These are phyloP conservation scores for Linnemannia schmuckeri DNA, from an alignment of 192 early-diverging fungal genomes.

Conservation along the genomic window DNA sequence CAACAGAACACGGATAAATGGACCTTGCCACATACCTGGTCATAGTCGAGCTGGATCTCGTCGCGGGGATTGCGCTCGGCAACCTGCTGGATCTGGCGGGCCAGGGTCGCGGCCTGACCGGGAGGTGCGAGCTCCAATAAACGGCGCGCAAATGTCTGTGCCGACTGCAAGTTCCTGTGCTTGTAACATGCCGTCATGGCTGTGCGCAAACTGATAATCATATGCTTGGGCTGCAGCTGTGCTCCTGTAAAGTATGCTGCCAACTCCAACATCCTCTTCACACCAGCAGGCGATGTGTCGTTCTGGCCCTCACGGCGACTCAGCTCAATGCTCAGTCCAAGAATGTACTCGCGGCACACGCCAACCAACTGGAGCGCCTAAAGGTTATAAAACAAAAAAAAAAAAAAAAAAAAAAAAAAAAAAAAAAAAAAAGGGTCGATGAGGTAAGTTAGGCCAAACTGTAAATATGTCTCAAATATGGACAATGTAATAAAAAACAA, in stretches of 20 bases:
- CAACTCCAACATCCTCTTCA: conserved; percentile 88
- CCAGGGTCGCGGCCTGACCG: conserved; percentile 81
- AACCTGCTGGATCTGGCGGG: conserved; percentile 80
- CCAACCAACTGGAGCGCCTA: conserved; percentile 77
- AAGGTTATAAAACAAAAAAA: neutral
- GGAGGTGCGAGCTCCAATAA: conserved; percentile 92
- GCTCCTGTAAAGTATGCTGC: conserved; percentile 97
- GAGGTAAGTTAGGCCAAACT: too few relatives aligned
- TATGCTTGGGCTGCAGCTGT: conserved; percentile 88
- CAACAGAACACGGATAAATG: neutral
- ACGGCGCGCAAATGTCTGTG: conserved; percentile 89
- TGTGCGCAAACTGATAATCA: conserved; percentile 88
- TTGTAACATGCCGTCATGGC: conserved; percentile 91
- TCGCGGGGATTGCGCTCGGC: conserved; percentile 86
- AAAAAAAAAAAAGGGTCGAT: too few relatives aligned
- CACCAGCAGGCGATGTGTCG: conserved; percentile 64
- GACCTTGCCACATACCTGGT: conserved; percentile 63
- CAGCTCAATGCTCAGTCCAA: conserved; percentile 89
- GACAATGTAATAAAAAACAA: too few relatives aligned
- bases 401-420: too few relatives aligned
- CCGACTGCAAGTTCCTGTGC: conserved; percentile 86
- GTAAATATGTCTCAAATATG: too few relatives aligned
- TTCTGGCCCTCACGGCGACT: conserved; percentile 73
- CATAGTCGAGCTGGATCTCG: conserved; percentile 88
- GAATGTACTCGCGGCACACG: conserved; percentile 92